Base-by-base conservation (phyloP, 1,284 basidiomycete species). In the Fereydounia khargensis region DNA sequence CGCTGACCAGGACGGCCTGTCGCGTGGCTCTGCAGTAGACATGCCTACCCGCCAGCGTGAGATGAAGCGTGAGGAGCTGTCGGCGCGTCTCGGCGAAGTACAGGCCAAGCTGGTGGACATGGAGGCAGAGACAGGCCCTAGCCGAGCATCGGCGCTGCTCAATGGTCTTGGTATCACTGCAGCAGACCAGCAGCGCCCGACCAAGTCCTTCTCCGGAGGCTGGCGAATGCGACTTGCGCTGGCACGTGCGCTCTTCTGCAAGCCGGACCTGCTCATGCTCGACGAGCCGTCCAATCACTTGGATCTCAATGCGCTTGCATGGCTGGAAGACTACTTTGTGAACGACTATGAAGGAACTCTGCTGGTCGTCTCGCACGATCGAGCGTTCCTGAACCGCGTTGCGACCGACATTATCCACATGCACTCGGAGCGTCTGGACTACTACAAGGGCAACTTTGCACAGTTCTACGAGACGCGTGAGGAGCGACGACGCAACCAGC, bases 221-320 rank as follows among this genome's bases (percentile, higher is more conserved):
- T 96, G 91, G 91, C 81, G 98, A 84, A 98, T 98, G 95, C 97
- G 97, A 84, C 86, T 98, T 64, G 95, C 94, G 23, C 85, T 98
- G 54, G 95, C 95, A 48, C 86, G 88, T 66, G 91, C 91, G 3
- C 80, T 96, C 5, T 99, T 98, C 71, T 95, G 97, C 60, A 96
- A 97, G 47, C 72, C 70, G 5, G 72, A 73, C 37, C 34, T 74
- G 48, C 55, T 74, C 45, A 70, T 71, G 68, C 48, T 63, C 35
- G 61, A 68, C 31, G 68, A 71, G 54, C 94, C 94, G 75, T 95
- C 92, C n/a, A 98, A 99, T 87, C 96, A 82, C 78, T 40, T 70
- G 87, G 57, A 94, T 69, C 69, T 82, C 53, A 81, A 82, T 65
- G 81, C 81, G 24, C 70, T 79, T 44, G 76, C 72, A 0, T 72